These are phyloP conservation scores for Cladosporium sp. DNA, from an alignment of 2,329 filamentous ascomycete species.

Conservation along the genomic window DNA sequence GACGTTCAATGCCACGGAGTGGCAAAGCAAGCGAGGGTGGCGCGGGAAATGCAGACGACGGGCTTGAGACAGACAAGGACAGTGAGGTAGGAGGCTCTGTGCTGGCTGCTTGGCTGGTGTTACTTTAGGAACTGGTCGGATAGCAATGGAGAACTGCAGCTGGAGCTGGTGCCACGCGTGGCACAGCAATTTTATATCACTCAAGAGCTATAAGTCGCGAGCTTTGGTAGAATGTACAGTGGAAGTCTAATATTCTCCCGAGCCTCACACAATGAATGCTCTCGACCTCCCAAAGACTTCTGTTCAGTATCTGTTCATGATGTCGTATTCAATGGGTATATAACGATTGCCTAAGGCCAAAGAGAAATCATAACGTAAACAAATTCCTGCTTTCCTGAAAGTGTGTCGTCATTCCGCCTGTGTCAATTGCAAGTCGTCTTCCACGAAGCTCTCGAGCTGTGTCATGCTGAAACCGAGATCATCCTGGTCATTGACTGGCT, in stretches of 20 bases:
- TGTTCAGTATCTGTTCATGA: background rate
- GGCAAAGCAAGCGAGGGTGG: background rate
- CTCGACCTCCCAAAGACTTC: background rate
- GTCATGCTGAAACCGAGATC: constrained; percentile 33
- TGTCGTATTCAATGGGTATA: background rate
- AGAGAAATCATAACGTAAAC: background rate
- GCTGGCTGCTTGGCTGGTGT: background rate
- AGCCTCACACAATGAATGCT: background rate
- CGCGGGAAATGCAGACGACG: background rate
- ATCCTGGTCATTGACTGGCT: background rate
- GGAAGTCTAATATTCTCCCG: background rate
- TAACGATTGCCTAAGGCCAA: background rate
- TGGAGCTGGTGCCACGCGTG: background rate
- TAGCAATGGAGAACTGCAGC: background rate
- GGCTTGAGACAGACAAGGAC: background rate
- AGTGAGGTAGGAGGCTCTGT: background rate
- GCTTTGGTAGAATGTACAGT: background rate
- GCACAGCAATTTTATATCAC: background rate
- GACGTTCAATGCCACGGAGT: background rate
- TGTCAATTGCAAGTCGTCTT: constrained; percentile 40
- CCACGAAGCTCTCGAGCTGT: constrained; percentile 39
- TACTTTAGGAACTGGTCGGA: background rate
- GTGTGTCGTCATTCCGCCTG: constrained; percentile 25
- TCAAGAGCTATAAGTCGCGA: background rate
- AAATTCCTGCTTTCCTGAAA: background rate